Percentiles rank a stretch among this genome's conserved stretches.
These are phyloP conservation scores for Pyrenophora seminiperda DNA, from an alignment of 2,329 filamentous ascomycete genomes.

Conservation along the genomic window DNA sequence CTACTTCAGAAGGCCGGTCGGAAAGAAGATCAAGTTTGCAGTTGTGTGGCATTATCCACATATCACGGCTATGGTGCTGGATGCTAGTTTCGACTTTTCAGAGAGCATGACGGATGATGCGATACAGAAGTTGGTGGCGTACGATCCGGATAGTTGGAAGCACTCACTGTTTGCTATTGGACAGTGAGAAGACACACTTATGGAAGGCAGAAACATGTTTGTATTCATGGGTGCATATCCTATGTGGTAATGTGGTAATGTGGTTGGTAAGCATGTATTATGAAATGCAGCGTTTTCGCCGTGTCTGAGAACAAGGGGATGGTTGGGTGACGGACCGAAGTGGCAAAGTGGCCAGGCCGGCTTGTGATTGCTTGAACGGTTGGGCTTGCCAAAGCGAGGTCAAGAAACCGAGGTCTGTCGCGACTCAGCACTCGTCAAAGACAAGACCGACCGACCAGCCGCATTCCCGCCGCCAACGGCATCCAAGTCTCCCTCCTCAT, in stretches of 20 bases:
- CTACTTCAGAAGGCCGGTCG: slow-evolving; percentile 71
- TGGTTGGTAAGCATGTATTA: too few relatives aligned
- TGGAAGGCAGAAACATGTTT: not conserved
- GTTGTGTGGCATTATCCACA: slow-evolving; percentile 43
- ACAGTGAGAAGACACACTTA: slow-evolving; percentile 18
- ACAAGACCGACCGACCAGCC: too few relatives aligned
- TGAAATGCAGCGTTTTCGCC: too few relatives aligned
- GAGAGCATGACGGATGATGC: slow-evolving; percentile 39
- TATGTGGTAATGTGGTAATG: not conserved
- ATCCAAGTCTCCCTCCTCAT: slow-evolving; percentile 1
- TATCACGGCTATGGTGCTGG: slow-evolving; percentile 44
- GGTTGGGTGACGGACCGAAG: not conserved
- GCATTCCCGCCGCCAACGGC: slow-evolving; percentile 20
- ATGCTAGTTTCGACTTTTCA: slow-evolving; percentile 48
- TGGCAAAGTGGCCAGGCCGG: slow-evolving; percentile 13
- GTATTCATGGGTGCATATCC: not conserved
- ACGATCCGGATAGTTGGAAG: slow-evolving; percentile 40
- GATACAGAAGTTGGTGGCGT: slow-evolving; percentile 45
- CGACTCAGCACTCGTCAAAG: slow-evolving; percentile 26
- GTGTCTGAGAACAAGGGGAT: too few relatives aligned
- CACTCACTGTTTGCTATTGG: slow-evolving; percentile 50
- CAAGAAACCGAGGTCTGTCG: slow-evolving; percentile 31
- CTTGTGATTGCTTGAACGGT: slow-evolving; percentile 14
- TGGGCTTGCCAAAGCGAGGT: slow-evolving; percentile 31
- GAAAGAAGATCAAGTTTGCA: slow-evolving; percentile 65